Conservation (phyloP, 805 yeast genomes). For the Myxozyma geophila region DNA sequence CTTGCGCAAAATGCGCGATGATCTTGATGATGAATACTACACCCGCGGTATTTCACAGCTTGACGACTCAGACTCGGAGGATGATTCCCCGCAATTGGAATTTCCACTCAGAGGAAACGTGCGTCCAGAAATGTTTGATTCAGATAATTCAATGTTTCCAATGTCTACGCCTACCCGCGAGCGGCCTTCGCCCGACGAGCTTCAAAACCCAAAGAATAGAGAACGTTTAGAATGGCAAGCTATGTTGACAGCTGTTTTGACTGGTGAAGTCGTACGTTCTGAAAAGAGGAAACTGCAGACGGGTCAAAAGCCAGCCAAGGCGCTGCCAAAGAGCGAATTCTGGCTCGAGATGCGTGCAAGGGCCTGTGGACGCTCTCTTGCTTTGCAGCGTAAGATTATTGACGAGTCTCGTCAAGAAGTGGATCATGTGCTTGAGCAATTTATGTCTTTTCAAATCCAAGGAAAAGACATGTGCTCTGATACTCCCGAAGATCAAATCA, state of each 20-base stretch:
- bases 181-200: conserved; percentile 37
- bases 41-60: conserved; percentile 54
- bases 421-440: conserved; percentile 71
- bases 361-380: conserved; percentile 75
- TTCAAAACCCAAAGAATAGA: conserved; percentile 46
- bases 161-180: conserved; percentile 21
- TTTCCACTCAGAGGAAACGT: conserved; percentile 24
- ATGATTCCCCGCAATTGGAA: conserved; percentile 33
- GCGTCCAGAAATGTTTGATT: conserved; percentile 23
- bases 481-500: conserved; percentile 53
- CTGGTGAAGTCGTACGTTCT: conserved; percentile 91
- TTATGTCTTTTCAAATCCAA: conserved; percentile 64
- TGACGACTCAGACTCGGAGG: conserved; percentile 30
- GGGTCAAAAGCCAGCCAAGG: conserved; percentile 53
- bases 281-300: conserved; percentile 70
- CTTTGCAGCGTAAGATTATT: conserved; percentile 73
- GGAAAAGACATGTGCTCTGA: conserved; percentile 46
- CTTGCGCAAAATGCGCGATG: conserved; percentile 63
- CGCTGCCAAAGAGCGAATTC: conserved; percentile 61
- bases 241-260: conserved; percentile 84
- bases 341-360: conserved; percentile 91
- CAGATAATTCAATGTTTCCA: conserved; percentile 6
- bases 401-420: conserved; percentile 71
- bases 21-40: conserved; percentile 69
- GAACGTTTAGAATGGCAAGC: conserved; percentile 96